Percentiles rank a stretch among this genome's conserved stretches.
Evolutionary conservation across 2,329 filamentous ascomycete species (phyloP).

Genomic region (Neofusicoccum parvum): DNA sequence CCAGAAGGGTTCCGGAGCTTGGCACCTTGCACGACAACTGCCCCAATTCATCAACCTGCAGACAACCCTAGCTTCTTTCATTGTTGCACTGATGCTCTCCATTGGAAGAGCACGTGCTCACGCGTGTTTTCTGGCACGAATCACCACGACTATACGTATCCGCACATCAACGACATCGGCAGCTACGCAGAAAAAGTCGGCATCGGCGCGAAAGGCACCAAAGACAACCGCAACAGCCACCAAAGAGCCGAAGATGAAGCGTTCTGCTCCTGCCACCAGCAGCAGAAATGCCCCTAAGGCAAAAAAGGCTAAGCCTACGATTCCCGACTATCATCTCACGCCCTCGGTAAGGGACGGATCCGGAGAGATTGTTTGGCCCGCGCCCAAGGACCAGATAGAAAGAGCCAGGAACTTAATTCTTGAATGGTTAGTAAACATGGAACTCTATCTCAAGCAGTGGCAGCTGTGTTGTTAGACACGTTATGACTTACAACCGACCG

Average conservation of each 20-base stretch:
- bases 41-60: background rate
- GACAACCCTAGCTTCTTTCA: background rate
- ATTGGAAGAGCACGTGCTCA: background rate
- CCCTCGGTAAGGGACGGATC: conserved; percentile 7
- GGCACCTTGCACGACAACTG: background rate
- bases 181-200: background rate
- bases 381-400: conserved; percentile 57
- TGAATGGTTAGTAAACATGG: conserved; percentile 53
- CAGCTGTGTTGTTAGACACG: no score
- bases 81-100: background rate
- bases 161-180: background rate
- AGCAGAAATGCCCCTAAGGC: background rate
- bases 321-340: conserved; percentile 20
- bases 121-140: background rate
- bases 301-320: conserved; percentile 8
- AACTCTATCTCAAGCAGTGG: no score
- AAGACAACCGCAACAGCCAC: background rate
- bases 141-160: background rate
- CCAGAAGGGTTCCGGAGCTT: background rate
- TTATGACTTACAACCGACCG: background rate
- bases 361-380: conserved; percentile 56
- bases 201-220: background rate
- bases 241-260: conserved; percentile 13
- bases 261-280: background rate
- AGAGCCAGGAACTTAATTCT: conserved; percentile 58